Evolutionary conservation across 768 basidiomycete species (phyloP).

Genomic region (Russula sp.): DNA sequence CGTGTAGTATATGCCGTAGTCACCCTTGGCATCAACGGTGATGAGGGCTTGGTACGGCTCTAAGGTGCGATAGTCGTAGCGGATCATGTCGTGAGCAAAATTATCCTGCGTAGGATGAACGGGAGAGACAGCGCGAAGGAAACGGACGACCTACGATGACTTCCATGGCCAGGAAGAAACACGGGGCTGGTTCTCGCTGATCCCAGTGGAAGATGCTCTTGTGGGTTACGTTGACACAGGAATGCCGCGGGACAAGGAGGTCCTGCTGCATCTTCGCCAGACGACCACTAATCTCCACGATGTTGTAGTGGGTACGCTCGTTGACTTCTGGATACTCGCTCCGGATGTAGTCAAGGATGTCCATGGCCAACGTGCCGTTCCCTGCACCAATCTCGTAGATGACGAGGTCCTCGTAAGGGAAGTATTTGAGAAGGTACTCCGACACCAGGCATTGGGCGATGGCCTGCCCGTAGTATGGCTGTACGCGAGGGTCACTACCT

Average conservation of each 20-base stretch:
- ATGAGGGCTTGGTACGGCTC: conserved; percentile 82
- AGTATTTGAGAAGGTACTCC: conserved; percentile 91
- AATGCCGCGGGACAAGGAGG: conserved; percentile 55
- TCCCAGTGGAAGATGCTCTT: conserved; percentile 87
- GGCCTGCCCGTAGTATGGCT: conserved; percentile 95
- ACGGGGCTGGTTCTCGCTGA: conserved; percentile 67
- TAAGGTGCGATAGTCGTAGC: conserved; percentile 77
- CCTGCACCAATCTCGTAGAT: conserved; percentile 98
- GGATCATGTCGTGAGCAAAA: conserved; percentile 91
- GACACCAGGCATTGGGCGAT: conserved; percentile 85
- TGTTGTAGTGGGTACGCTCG: conserved; percentile 85
- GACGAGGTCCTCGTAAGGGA: conserved; percentile 92
- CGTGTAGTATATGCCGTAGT: conserved; percentile 79
- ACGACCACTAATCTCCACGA: conserved; percentile 88
- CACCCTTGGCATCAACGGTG: conserved; percentile 69
- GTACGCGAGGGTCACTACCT: conserved; percentile 15
- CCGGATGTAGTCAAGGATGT: conserved; percentile 78
- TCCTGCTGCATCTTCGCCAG: conserved; percentile 67
- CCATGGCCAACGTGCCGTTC: conserved; percentile 89
- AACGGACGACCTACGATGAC: conserved; percentile 64
- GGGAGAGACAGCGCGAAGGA: neutral
- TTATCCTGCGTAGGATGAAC: conserved; percentile 59
- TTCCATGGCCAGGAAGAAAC: conserved; percentile 92
- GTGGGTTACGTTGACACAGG: conserved; percentile 63
- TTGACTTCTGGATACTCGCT: conserved; percentile 85